Percentiles rank a stretch among this genome's conserved stretches.
Evolutionary conservation across 192 early-diverging fungal species (phyloP).

Genomic region (Gorgonomyces haynaldii): DNA sequence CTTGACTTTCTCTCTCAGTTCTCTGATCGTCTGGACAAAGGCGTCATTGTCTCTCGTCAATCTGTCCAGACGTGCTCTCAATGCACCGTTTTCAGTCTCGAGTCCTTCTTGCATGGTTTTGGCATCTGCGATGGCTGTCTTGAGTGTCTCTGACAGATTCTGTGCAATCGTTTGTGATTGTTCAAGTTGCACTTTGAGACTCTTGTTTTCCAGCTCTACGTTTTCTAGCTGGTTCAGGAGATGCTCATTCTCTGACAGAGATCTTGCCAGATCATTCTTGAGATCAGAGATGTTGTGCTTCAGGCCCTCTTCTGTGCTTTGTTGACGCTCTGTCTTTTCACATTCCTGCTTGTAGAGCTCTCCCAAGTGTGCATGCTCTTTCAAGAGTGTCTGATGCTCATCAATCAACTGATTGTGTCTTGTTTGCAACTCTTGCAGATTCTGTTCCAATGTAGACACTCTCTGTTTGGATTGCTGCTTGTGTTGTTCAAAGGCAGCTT

Average conservation of each 20-base stretch:
- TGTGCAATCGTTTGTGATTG: neutral
- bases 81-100: no score
- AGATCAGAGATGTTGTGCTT: slow-evolving; percentile 12
- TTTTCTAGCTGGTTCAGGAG: slow-evolving; percentile 5
- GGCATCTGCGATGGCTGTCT: neutral
- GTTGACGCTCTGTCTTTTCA: slow-evolving; percentile 8
- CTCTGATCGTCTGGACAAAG: no score
- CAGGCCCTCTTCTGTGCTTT: neutral
- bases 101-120: neutral
- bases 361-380: slow-evolving; percentile 15
- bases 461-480: slow-evolving; percentile 13
- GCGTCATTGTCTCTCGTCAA: no score
- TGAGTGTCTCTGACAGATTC: neutral
- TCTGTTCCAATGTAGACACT: slow-evolving; percentile 8
- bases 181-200: neutral
- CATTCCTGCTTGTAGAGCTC: slow-evolving; percentile 15
- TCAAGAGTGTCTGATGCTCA: slow-evolving; percentile 19
- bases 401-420: slow-evolving; percentile 14
- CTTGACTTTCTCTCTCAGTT: no score
- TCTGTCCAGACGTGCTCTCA: no score
- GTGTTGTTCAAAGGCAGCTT: slow-evolving; percentile 12
- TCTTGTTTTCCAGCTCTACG: neutral
- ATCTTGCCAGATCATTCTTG: slow-evolving; percentile 3
- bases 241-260: neutral
- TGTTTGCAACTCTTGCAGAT: slow-evolving; percentile 4